Evolutionary conservation across 2,329 filamentous ascomycete genomes (phyloP).

Genomic region (Hypoxylon sp.): DNA sequence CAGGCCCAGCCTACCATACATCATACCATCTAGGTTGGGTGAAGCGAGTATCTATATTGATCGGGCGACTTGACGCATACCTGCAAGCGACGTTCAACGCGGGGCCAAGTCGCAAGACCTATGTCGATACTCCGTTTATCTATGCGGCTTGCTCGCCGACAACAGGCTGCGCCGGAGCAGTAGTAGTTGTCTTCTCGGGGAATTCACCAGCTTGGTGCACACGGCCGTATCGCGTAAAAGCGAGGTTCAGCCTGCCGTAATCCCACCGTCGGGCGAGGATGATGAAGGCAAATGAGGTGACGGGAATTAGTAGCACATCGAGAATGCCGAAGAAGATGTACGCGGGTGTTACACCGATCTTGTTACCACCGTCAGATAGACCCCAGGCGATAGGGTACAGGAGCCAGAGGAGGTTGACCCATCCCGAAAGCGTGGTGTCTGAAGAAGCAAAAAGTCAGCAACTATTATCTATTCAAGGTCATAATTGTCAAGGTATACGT

Average conservation of each 20-base stretch:
- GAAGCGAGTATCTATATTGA: neutral
- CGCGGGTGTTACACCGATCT: slow-evolving; percentile 59
- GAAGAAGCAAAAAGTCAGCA: slow-evolving; percentile 5
- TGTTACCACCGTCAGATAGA: slow-evolving; percentile 65
- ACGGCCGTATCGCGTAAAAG: slow-evolving; percentile 67
- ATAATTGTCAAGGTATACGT: slow-evolving; percentile 5
- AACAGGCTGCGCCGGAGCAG: slow-evolving; percentile 46
- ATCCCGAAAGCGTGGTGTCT: slow-evolving; percentile 59
- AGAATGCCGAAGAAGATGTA: slow-evolving; percentile 68
- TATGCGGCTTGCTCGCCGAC: slow-evolving; percentile 41
- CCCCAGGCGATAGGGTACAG: slow-evolving; percentile 68
- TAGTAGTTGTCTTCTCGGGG: slow-evolving; percentile 59
- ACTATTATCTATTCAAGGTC: neutral
- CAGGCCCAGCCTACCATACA: slow-evolving; percentile 38
- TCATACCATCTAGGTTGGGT: slow-evolving; percentile 26
- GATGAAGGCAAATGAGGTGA: slow-evolving; percentile 58
- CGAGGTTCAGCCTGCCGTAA: slow-evolving; percentile 62
- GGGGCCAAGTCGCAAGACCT: slow-evolving; percentile 12
- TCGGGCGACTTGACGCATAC: slow-evolving; percentile 13
- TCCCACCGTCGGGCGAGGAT: slow-evolving; percentile 64
- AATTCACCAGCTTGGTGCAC: slow-evolving; percentile 58
- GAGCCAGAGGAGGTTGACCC: slow-evolving; percentile 65
- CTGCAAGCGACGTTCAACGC: slow-evolving; percentile 29
- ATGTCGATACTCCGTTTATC: slow-evolving; percentile 1
- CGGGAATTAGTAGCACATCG: slow-evolving; percentile 63